These are phyloP conservation scores for Achaetomiella virescens DNA, from an alignment of 495 filamentous ascomycete species.

Conservation along the genomic window DNA sequence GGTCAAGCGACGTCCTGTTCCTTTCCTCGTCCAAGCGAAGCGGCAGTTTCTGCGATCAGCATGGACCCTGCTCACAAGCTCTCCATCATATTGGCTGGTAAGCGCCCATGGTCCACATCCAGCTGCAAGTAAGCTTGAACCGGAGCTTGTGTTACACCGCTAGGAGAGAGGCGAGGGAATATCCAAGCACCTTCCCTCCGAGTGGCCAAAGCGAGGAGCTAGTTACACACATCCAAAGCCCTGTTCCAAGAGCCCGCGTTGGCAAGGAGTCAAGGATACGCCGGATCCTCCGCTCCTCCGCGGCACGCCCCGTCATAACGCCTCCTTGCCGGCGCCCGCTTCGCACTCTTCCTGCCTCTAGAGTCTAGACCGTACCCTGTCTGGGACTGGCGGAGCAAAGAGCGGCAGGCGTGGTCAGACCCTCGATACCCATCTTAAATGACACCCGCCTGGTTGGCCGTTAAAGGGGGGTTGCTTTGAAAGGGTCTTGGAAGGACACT, in stretches of 20 bases:
- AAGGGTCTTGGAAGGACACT: not conserved
- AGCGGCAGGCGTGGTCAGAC: constrained; percentile 4
- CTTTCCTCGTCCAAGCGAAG: too few relatives aligned
- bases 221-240: too few relatives aligned
- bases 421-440: not conserved
- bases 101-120: too few relatives aligned
- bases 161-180: too few relatives aligned
- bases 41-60: too few relatives aligned
- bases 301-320: not conserved
- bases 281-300: constrained; percentile 4
- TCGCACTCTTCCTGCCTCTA: not conserved
- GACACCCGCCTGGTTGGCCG: not conserved
- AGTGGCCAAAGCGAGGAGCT: not conserved
- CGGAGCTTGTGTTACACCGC: too few relatives aligned
- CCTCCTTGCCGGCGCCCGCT: constrained; percentile 1
- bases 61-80: too few relatives aligned
- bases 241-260: too few relatives aligned
- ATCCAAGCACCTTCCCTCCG: not conserved
- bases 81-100: too few relatives aligned
- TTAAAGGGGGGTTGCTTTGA: not conserved
- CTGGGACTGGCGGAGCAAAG: constrained; percentile 9
- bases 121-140: too few relatives aligned
- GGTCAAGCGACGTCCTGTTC: too few relatives aligned
- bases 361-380: not conserved
- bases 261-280: too few relatives aligned